Percentiles rank a stretch among this genome's conserved stretches.
phyloP scores from a whole-genome alignment of 2,329 filamentous ascomycete species.

The Colletotrichum tanaceti region DNA sequence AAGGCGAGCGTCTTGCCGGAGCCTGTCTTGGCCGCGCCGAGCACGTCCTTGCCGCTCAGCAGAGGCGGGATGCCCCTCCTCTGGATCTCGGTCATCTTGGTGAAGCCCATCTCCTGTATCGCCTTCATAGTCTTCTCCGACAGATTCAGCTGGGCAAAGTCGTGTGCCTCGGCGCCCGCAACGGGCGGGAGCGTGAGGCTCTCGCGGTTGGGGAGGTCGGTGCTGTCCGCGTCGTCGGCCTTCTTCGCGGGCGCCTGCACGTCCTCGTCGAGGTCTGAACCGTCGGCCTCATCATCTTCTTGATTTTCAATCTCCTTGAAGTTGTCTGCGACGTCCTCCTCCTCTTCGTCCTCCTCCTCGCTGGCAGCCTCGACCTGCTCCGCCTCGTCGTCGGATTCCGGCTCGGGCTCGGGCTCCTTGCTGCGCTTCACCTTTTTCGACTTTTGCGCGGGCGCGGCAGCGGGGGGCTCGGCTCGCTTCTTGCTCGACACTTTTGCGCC shows the following conservation, averaged over 20 bases:
- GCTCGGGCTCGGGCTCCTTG: constrained; percentile 46
- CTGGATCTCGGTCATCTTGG: constrained; percentile 96
- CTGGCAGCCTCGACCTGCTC: constrained; percentile 43
- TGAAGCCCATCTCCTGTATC: constrained; percentile 91
- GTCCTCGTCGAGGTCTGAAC: constrained; percentile 44
- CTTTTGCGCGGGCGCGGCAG: constrained; percentile 49
- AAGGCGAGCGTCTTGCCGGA: constrained; percentile 97
- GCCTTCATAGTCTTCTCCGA: constrained; percentile 91
- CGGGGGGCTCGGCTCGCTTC: constrained; percentile 50
- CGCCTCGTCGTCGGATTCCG: constrained; percentile 45
- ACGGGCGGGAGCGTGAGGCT: constrained; percentile 64
- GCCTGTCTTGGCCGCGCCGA: constrained; percentile 95
- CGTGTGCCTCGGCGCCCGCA: constrained; percentile 70
- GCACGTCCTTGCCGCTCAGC: constrained; percentile 88
- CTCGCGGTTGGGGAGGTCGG: constrained; percentile 52
- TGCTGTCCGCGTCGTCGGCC: constrained; percentile 48
- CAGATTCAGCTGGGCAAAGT: constrained; percentile 84
- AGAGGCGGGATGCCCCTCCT: constrained; percentile 86
- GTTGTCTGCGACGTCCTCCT: constrained; percentile 45
- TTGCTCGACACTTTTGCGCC: constrained; percentile 49
- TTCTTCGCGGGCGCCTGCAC: constrained; percentile 40
- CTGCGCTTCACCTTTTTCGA: constrained; percentile 57
- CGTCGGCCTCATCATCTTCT: constrained; percentile 44
- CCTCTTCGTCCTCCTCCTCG: constrained; percentile 48
- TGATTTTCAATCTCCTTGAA: constrained; percentile 46